phyloP scores from a whole-genome alignment of 305 asterid species.

The Ilex paraguariensis region DNA sequence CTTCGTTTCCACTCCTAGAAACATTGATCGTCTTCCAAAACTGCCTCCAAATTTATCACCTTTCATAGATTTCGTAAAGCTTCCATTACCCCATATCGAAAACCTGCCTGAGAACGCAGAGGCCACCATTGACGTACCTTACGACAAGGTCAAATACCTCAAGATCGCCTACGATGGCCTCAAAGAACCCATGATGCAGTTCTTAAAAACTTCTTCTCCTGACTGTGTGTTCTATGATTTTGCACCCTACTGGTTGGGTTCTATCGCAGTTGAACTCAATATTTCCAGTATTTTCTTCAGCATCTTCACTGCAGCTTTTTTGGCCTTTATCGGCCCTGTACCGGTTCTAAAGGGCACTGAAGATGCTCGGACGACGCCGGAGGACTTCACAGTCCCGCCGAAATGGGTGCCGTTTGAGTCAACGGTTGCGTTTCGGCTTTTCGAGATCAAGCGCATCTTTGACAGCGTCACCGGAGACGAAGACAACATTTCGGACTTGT shows the following conservation, averaged over 20 bases:
- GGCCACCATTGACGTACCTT: no score
- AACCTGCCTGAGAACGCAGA: no score
- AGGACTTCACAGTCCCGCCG: conserved; percentile 35
- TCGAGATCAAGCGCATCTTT: conserved; percentile 14
- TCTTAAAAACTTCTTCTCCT: background rate
- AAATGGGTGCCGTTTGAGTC: conserved; percentile 37
- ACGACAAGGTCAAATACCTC: no score
- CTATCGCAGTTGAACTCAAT: no score
- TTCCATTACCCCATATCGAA: no score
- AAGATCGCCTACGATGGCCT: no score
- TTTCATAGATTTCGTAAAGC: no score
- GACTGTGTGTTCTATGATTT: background rate
- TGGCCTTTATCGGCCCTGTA: background rate
- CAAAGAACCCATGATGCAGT: background rate
- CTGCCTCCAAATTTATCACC: no score
- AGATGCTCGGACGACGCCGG: conserved; percentile 23
- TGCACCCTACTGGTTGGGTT: no score
- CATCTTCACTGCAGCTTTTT: background rate
- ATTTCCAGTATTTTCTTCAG: background rate
- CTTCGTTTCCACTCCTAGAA: no score
- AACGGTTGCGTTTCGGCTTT: conserved; percentile 15
- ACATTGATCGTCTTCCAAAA: no score
- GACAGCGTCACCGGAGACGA: background rate
- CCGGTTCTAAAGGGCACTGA: background rate
- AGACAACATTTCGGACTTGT: background rate